Base-by-base conservation (phyloP, 495 filamentous ascomycete genomes). In the Achaetomiella virescens region DNA sequence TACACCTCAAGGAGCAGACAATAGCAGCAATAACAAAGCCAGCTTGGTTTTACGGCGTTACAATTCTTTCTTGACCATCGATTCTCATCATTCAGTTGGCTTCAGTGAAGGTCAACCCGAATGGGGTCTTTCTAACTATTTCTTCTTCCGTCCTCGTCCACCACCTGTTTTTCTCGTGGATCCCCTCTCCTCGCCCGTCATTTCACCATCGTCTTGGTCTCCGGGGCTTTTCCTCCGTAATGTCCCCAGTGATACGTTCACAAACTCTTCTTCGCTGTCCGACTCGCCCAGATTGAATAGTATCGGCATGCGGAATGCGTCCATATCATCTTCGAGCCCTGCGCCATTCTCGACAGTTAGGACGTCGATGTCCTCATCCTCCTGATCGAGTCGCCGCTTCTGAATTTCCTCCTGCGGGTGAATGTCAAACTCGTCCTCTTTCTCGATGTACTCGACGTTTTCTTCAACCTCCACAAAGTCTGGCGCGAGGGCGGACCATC, bases 401-500 rank as follows among this genome's bases (percentile, higher is more conserved):
- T 95, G 88, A 17, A 97, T 87, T 68, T 97, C 93, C 66, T 96
- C 91, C 22, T 91, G 86, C 0, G 91, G 91, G 62, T 97, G 92
- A 54, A 97, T 92, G 65, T 99, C 93, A 60, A 97, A 99, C 63
- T 99, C 93, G 64, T 97, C 95, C 72, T 97, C 93, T 25, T 81
- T 80, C 67, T 99, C 93, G 36, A 92, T 79, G 65, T 97, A 97
- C 71, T 96, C 91, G 11, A 96, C 89, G 56, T 97, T 97, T 70
- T 97, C 95, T 72, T 99, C 93, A 10, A 99, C 89, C 70, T 99
- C 93, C 33, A 81, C 89, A 67, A 99, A 99, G 70, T 99, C 93
- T 0, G 93, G 93, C 8, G 93, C 93, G 9, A 99, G 81, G 0
- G 93, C 92, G 27, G 90, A 95, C 93, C 93, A 99, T 56, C 91